A percentile compares a stretch with the other conserved stretches of the same genome.
These are phyloP conservation scores for Hypoxylon sp. DNA, from an alignment of 2,329 filamentous ascomycete species.

Conservation along the genomic window DNA sequence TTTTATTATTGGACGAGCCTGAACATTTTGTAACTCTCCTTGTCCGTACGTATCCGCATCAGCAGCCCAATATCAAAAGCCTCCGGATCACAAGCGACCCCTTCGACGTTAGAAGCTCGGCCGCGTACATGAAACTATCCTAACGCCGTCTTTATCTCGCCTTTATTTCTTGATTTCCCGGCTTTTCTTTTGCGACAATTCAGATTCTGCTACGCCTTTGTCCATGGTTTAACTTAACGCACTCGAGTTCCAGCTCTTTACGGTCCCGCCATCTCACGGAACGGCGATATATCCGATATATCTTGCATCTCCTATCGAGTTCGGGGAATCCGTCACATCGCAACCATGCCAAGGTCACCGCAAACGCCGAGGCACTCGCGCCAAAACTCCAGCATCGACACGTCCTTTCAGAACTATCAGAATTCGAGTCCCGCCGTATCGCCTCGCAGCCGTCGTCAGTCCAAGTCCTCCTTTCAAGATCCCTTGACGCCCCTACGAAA, in stretches of 20 bases:
- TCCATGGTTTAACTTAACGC: constrained; percentile 30
- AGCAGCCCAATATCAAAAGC: constrained; percentile 30
- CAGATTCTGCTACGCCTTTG: constrained; percentile 1
- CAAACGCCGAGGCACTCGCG: constrained; percentile 73
- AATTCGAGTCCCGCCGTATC: constrained; percentile 60
- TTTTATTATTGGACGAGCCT: constrained; percentile 34
- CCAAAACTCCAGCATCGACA: constrained; percentile 69
- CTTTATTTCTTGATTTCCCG: constrained; percentile 10
- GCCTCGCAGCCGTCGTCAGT: constrained; percentile 64
- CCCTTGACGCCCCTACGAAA: constrained; percentile 64
- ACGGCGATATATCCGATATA: constrained; percentile 4
- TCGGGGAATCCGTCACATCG: constrained; percentile 4
- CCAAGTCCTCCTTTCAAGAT: constrained; percentile 67
- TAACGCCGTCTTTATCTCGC: neutral
- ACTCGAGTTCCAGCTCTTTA: constrained; percentile 12
- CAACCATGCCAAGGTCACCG: constrained; percentile 64
- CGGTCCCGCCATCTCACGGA: neutral
- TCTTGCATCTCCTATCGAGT: constrained; percentile 14
- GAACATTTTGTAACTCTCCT: constrained; percentile 20
- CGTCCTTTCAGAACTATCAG: constrained; percentile 56
- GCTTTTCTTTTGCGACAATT: constrained; percentile 3
- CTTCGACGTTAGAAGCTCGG: constrained; percentile 11
- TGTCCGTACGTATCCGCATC: constrained; percentile 19
- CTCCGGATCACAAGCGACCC: constrained; percentile 13
- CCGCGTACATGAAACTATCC: constrained; percentile 4